Base-by-base conservation (phyloP, 2,329 filamentous ascomycete genomes). In the Cytospora mali region DNA sequence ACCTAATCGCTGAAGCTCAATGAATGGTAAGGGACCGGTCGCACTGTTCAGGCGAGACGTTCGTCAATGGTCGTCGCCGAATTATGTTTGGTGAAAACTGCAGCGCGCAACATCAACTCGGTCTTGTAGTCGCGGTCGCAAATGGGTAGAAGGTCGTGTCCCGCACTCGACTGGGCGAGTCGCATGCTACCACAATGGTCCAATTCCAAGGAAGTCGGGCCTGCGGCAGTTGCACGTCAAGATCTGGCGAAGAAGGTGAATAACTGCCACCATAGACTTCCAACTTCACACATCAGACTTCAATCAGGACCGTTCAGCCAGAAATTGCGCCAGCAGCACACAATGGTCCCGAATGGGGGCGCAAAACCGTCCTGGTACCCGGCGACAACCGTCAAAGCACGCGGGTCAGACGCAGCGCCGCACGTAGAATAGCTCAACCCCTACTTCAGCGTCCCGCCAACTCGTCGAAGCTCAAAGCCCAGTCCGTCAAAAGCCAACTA, bases 401-500 rank as follows among this genome's bases (percentile, higher is more conserved):
- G 33, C 49, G 48, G 49, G 28, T 54, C 35, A 54, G 23, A 49
- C 48, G 42, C 58, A 35, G 50, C 52, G 42, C 42, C 42, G 42
- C 42, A 23, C 42, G 42, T 46, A 46, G 42, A 46, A 23, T 46
- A 46, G 42, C n/a, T 46, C 42, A 46, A 46, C 42, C 42, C n/a
- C 42, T 46, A 46, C n/a, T 46, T 46, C 42, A 46, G n/a, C 58
- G 46, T 48, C 25, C 58, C 35, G 53, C 29, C 58, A 39, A 13
- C 39, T 25, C 31, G 46, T 42, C 50, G 42, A 33, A 21, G 50
- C 48, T 35, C 23, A 7, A 33, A 48, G 57, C 18, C 50, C 42
- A 59, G 35, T 28, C 53, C 48, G 27, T 59, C 49, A 53, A 42
- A 53, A 42, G 33, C 33, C 57, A 21, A 42, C n/a, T 28, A 54